Evolutionary conservation across 108 stramenopile species (phyloP).

Genomic region (Schizochytrium sp.): DNA sequence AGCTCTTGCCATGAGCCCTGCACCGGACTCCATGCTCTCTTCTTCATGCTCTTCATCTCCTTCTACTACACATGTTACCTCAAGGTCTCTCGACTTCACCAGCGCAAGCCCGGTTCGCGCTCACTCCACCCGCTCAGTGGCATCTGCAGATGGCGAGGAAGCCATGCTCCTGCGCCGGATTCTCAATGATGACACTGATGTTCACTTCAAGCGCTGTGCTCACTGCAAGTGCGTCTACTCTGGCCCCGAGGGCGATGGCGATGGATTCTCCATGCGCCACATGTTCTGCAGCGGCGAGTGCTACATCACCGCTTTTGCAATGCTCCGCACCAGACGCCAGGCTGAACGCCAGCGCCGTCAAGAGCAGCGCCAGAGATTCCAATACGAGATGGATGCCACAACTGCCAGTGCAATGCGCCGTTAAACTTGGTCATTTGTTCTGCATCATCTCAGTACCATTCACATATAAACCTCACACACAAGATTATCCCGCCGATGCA

Average conservation of each 20-base stretch:
- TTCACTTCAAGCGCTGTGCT: neutral
- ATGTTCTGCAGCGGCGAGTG: conserved; percentile 59
- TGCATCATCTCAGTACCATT: too few relatives aligned
- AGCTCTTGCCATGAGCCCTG: neutral
- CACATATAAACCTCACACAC: too few relatives aligned
- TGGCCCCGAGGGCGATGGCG: conserved; percentile 32
- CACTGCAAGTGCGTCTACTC: conserved; percentile 43
- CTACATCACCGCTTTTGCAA: conserved; percentile 56
- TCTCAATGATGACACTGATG: conserved; percentile 2
- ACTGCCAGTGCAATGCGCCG: neutral
- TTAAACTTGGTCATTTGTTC: neutral
- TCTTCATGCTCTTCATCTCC: neutral
- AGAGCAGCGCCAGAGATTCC: conserved; percentile 18
- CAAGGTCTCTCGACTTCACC: neutral
- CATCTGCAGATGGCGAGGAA: conserved; percentile 24
- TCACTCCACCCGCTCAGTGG: neutral
- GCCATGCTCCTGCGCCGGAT: conserved; percentile 44
- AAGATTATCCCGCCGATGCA: too few relatives aligned
- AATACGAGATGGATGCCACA: conserved; percentile 27
- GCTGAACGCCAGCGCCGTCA: conserved; percentile 13
- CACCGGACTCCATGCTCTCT: too few relatives aligned
- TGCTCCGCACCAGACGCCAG: conserved; percentile 30
- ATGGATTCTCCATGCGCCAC: conserved; percentile 44
- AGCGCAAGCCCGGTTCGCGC: neutral
- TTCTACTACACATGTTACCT: neutral